These are phyloP conservation scores for Aspergillus novofumigatus DNA, from an alignment of 2,329 filamentous ascomycete genomes.

Conservation along the genomic window DNA sequence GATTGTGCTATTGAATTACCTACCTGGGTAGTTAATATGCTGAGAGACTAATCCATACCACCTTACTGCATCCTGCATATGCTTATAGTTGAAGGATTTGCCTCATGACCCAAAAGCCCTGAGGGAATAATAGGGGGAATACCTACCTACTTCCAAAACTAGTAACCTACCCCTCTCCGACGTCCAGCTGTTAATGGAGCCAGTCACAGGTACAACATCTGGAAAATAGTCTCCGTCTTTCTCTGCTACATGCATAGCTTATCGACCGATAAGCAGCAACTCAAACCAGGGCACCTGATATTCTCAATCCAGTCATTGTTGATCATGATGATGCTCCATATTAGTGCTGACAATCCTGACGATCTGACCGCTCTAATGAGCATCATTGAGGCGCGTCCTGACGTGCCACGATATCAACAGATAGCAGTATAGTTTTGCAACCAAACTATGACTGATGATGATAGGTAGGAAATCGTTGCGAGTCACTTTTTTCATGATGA, in stretches of 20 bases:
- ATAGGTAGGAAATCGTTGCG: background rate
- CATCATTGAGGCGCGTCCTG: conserved; percentile 10
- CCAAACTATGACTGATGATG: background rate
- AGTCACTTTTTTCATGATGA: background rate
- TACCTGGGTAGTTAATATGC: background rate
- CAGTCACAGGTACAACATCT: too few species aligned
- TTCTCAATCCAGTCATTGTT: conserved; percentile 2
- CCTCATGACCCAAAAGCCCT: background rate
- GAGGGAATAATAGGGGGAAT: background rate
- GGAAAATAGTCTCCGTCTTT: too few species aligned
- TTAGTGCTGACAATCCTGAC: conserved; percentile 19
- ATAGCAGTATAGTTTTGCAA: background rate
- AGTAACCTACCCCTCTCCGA: background rate
- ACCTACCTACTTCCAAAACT: background rate
- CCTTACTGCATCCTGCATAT: background rate
- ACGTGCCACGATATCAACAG: conserved; percentile 7
- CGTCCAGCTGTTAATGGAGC: background rate
- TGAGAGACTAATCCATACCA: background rate
- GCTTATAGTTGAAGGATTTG: background rate
- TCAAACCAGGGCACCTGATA: conserved; percentile 3
- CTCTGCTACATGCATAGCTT: background rate
- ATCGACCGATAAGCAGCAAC: background rate
- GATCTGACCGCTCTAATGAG: conserved; percentile 12
- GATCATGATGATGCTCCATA: conserved; percentile 8
- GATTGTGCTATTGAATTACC: background rate